Conservation (phyloP, 192 early-diverging fungal species). For the Backusella parvicylindrica region DNA sequence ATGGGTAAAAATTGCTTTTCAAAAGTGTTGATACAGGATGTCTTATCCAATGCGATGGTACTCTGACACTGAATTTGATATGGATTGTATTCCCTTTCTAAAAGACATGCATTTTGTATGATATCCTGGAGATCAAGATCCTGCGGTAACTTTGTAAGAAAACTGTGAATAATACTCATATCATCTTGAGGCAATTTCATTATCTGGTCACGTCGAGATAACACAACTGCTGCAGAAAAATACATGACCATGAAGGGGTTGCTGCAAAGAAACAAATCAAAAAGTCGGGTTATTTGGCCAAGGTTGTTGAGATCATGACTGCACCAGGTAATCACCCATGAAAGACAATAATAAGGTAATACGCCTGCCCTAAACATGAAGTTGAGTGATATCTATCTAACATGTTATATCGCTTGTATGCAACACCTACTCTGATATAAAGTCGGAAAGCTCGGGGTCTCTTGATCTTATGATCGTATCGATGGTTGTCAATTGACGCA, state of each 20-base stretch:
- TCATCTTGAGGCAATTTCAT: slow-evolving; percentile 42
- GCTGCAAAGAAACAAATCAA: slow-evolving; percentile 48
- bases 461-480: slow-evolving; percentile 36
- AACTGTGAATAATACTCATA: slow-evolving; percentile 43
- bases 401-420: too few relatives aligned
- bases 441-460: slow-evolving; percentile 41
- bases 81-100: slow-evolving; percentile 35
- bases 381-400: too few relatives aligned
- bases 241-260: slow-evolving; percentile 52
- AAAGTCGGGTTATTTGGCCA: slow-evolving; percentile 40
- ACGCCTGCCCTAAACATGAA: slow-evolving; percentile 34
- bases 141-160: slow-evolving; percentile 49
- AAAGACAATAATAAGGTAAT: slow-evolving; percentile 49
- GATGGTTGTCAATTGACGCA: slow-evolving; percentile 41
- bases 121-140: slow-evolving; percentile 39
- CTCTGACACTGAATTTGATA: slow-evolving; percentile 35
- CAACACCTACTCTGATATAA: slow-evolving; percentile 38
- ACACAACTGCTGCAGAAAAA: slow-evolving; percentile 43
- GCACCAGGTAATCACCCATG: slow-evolving; percentile 65
- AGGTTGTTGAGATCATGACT: slow-evolving; percentile 48
- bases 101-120: slow-evolving; percentile 30
- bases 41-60: slow-evolving; percentile 34
- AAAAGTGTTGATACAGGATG: slow-evolving; percentile 31
- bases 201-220: slow-evolving; percentile 39
- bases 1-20: not conserved